phyloP scores from a whole-genome alignment of 2,329 filamentous ascomycete species.

The Ophiocordyceps sinensis region DNA sequence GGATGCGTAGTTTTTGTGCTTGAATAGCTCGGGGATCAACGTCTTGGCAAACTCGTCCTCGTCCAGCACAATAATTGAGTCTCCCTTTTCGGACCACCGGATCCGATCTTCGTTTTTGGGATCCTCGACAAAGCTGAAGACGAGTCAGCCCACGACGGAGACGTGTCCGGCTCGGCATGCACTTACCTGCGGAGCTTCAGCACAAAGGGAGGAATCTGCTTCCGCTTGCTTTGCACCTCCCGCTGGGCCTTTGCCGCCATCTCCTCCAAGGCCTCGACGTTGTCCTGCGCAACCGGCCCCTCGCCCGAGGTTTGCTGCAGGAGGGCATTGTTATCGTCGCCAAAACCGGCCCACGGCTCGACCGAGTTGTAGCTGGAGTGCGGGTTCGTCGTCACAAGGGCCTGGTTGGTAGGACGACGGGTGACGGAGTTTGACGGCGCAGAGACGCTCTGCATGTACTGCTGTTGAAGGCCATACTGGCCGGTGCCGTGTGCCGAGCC shows the following conservation, averaged over 20 bases:
- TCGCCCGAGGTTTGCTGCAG: slow-evolving; percentile 23
- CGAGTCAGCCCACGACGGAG: neutral
- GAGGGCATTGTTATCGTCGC: slow-evolving; percentile 20
- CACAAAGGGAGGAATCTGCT: slow-evolving; percentile 94
- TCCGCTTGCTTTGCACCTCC: slow-evolving; percentile 78
- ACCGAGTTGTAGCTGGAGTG: slow-evolving; percentile 22
- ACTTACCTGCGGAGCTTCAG: slow-evolving; percentile 91
- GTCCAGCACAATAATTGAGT: slow-evolving; percentile 91
- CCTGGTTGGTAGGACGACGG: slow-evolving; percentile 34
- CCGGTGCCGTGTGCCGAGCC: slow-evolving; percentile 17
- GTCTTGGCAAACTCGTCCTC: slow-evolving; percentile 98
- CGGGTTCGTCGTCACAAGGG: slow-evolving; percentile 29
- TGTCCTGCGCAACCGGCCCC: slow-evolving; percentile 41
- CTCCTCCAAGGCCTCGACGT: slow-evolving; percentile 64
- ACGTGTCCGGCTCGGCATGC: neutral
- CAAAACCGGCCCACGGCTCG: slow-evolving; percentile 27
- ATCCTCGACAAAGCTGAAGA: slow-evolving; percentile 72
- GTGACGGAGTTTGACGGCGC: slow-evolving; percentile 35
- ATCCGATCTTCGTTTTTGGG: slow-evolving; percentile 89
- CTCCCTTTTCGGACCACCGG: slow-evolving; percentile 90
- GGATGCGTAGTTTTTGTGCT: slow-evolving; percentile 96
- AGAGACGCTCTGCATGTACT: slow-evolving; percentile 16
- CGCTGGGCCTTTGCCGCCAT: slow-evolving; percentile 69
- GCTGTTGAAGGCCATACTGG: slow-evolving; percentile 22
- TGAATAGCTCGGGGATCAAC: slow-evolving; percentile 93